A percentile compares a stretch with the other conserved stretches of the same genome.
Conservation (phyloP, 768 basidiomycete species). For the Royoungia palumana region DNA sequence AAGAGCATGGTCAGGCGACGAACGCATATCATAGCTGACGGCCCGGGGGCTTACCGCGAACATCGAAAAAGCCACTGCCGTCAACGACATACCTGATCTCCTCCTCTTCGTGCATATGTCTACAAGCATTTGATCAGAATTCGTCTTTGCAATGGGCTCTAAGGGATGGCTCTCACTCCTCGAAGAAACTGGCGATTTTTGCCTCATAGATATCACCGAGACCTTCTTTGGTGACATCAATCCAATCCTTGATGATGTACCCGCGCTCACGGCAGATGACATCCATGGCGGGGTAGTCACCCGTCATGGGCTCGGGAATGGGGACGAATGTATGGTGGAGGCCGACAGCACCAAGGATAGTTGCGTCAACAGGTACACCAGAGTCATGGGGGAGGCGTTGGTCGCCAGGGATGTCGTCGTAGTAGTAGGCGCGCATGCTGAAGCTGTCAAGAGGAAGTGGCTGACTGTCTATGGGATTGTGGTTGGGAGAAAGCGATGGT, state of each 20-base stretch:
- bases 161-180: slow-evolving; percentile 58
- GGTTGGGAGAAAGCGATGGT: no score
- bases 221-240: slow-evolving; percentile 72
- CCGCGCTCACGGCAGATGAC: slow-evolving; percentile 58
- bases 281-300: slow-evolving; percentile 50
- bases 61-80: slow-evolving; percentile 86
- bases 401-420: slow-evolving; percentile 68
- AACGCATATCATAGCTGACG: no score
- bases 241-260: slow-evolving; percentile 79
- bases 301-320: slow-evolving; percentile 39
- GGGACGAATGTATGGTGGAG: slow-evolving; percentile 69
- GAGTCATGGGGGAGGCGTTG: slow-evolving; percentile 78
- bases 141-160: no score
- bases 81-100: slow-evolving; percentile 84
- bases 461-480: no score
- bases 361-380: slow-evolving; percentile 48
- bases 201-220: slow-evolving; percentile 78
- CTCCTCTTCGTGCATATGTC: slow-evolving; percentile 92
- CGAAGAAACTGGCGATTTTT: slow-evolving; percentile 78
- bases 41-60: slow-evolving; percentile 59
- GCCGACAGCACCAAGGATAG: slow-evolving; percentile 52
- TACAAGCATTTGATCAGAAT: no score
- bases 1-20: not conserved
- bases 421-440: slow-evolving; percentile 68
- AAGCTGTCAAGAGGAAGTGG: not conserved